phyloP scores from a whole-genome alignment of 2,329 filamentous ascomycete genomes.

The Fusarium nanum region DNA sequence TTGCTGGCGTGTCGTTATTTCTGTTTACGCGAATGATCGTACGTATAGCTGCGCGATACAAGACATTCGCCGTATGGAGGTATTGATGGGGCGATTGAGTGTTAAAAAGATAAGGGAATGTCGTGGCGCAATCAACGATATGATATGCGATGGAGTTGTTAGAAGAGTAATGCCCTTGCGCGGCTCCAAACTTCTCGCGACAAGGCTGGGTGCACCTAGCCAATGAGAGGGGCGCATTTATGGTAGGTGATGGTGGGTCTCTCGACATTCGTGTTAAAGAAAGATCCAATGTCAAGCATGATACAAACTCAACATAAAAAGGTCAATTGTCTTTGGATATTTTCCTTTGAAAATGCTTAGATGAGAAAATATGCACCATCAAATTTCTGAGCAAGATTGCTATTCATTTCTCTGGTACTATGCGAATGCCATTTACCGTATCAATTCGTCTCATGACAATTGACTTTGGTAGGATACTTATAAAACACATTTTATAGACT shows the following conservation, averaged over 20 bases:
- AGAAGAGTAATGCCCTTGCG: constrained; percentile 40
- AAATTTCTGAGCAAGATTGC: neutral
- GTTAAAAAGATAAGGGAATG: constrained; percentile 28
- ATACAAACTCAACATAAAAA: neutral
- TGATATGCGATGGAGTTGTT: constrained; percentile 39
- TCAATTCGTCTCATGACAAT: neutral
- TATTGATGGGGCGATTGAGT: constrained; percentile 9
- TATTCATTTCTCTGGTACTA: too few species aligned
- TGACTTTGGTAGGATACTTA: neutral
- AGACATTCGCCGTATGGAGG: neutral
- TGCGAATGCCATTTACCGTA: neutral
- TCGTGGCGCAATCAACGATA: constrained; percentile 41
- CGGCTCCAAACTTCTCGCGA: constrained; percentile 55
- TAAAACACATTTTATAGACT: neutral
- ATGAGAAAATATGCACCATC: too few species aligned
- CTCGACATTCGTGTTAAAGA: neutral
- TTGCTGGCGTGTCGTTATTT: constrained; percentile 23
- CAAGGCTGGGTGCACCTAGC: constrained; percentile 46
- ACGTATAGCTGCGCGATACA: constrained; percentile 3
- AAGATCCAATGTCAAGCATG: neutral
- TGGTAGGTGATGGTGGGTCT: constrained; percentile 35
- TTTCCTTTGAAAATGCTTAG: neutral
- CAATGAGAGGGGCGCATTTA: constrained; percentile 41
- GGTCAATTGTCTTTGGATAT: neutral
- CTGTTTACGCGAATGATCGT: constrained; percentile 35